Evolutionary conservation across 208 protist genomes (phyloP).

Genomic region (Wallacemonas sp.): DNA sequence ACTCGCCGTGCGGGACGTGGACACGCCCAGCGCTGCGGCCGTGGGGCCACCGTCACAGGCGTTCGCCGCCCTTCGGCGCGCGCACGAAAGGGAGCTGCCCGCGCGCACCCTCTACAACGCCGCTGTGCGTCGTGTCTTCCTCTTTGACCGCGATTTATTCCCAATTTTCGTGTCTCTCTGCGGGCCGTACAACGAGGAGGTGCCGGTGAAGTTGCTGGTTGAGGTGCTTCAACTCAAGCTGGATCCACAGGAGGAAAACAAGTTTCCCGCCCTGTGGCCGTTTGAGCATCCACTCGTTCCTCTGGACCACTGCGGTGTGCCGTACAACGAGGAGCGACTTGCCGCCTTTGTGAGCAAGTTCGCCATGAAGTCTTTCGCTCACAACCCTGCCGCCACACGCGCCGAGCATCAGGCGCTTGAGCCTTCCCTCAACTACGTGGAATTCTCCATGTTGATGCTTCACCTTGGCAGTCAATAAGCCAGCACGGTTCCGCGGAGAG

Average conservation of each 20-base stretch:
- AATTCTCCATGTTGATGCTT: constrained; percentile 89
- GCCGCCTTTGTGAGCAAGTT: constrained; percentile 68
- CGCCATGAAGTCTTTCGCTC: constrained; percentile 38
- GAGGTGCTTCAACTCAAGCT: constrained; percentile 51
- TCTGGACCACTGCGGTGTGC: constrained; percentile 81
- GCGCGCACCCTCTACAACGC: background rate
- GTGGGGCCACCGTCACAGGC: background rate
- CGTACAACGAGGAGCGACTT: constrained; percentile 43
- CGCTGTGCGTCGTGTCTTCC: constrained; percentile 2
- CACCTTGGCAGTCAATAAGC: constrained; percentile 38
- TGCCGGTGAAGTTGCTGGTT: constrained; percentile 43
- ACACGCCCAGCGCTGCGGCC: background rate
- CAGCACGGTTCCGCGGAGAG: no score
- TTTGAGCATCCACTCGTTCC: constrained; percentile 62
- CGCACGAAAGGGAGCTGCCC: background rate
- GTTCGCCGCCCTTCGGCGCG: background rate
- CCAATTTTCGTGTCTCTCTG: constrained; percentile 54
- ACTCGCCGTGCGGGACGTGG: background rate
- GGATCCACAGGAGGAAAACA: constrained; percentile 23
- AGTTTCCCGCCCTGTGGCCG: constrained; percentile 35
- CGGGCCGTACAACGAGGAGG: constrained; percentile 23
- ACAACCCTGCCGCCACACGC: background rate
- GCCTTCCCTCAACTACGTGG: constrained; percentile 71
- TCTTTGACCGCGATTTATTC: constrained; percentile 28
- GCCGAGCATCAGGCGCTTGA: constrained; percentile 12